Evolutionary conservation across 75 land plant genomes (phyloP).

Genomic region (Cupressus sempervirens): DNA sequence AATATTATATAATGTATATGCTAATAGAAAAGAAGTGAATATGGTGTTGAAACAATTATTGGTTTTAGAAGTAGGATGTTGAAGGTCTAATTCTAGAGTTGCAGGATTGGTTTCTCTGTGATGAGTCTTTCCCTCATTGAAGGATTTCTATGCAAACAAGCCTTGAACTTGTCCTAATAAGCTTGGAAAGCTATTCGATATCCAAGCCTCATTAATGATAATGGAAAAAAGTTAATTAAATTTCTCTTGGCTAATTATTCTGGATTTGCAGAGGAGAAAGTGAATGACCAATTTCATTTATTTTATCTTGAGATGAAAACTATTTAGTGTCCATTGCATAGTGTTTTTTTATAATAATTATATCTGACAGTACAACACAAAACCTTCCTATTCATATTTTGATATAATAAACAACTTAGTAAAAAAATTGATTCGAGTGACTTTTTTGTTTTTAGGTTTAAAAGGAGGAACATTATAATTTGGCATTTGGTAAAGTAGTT

Average conservation of each 20-base stretch:
- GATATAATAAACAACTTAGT: neutral
- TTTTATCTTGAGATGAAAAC: neutral
- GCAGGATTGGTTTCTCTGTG: neutral
- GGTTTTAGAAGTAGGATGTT: neutral
- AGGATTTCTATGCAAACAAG: neutral
- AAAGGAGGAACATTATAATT: neutral
- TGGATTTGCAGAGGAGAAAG: neutral
- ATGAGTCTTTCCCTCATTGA: neutral
- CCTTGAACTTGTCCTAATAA: neutral
- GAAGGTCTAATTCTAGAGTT: neutral
- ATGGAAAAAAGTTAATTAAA: neutral
- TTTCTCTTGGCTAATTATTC: neutral
- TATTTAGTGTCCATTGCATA: neutral
- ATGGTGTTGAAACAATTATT: neutral
- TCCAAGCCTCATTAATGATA: neutral
- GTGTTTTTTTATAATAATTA: neutral
- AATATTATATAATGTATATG: too few species aligned
- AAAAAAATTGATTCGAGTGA: neutral
- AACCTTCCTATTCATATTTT: neutral
- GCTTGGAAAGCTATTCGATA: neutral
- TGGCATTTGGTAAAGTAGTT: neutral
- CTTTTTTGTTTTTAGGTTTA: neutral
- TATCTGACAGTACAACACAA: neutral
- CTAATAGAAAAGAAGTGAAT: too few species aligned
- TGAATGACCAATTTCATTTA: neutral